Conservation (phyloP, 495 filamentous ascomycete genomes). For the Aspergillus sclerotiicarbonarius region DNA sequence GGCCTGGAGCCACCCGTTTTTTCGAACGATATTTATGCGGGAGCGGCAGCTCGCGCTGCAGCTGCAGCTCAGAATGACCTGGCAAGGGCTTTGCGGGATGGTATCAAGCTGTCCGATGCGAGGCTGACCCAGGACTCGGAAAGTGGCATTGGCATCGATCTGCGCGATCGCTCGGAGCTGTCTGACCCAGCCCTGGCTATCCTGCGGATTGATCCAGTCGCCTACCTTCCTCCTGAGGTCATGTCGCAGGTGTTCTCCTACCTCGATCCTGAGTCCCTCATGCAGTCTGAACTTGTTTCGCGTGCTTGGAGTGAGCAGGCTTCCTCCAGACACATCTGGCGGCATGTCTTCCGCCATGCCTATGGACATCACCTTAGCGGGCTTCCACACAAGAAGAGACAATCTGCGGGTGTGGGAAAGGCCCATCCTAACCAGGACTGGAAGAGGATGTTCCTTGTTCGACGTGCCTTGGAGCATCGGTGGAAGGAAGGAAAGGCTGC, state of each 20-base stretch:
- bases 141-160: conserved; percentile 77
- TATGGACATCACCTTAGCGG: conserved; percentile 48
- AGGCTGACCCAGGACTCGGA: conserved; percentile 58
- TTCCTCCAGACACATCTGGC: conserved; percentile 71
- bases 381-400: conserved; percentile 45
- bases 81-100: conserved; percentile 39
- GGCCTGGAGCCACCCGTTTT: conserved; percentile 41
- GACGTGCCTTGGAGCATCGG: conserved; percentile 67
- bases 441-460: conserved; percentile 79
- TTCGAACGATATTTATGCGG: conserved; percentile 48
- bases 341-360: conserved; percentile 67
- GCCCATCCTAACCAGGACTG: conserved; percentile 62
- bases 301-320: conserved; percentile 60
- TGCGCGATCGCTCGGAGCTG: conserved; percentile 49
- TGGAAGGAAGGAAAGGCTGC: conserved; percentile 78
- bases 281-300: conserved; percentile 60
- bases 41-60: conserved; percentile 67
- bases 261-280: conserved; percentile 66
- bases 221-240: conserved; percentile 67
- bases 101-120: conserved; percentile 31
- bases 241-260: conserved; percentile 67
- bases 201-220: conserved; percentile 61
- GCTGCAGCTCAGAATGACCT: conserved; percentile 67
- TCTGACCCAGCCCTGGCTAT: conserved; percentile 43
- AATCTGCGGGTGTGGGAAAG: conserved; percentile 50